These are phyloP conservation scores for Pachysandra terminalis DNA, from an alignment of 164 flowering plant species.

Conservation along the genomic window DNA sequence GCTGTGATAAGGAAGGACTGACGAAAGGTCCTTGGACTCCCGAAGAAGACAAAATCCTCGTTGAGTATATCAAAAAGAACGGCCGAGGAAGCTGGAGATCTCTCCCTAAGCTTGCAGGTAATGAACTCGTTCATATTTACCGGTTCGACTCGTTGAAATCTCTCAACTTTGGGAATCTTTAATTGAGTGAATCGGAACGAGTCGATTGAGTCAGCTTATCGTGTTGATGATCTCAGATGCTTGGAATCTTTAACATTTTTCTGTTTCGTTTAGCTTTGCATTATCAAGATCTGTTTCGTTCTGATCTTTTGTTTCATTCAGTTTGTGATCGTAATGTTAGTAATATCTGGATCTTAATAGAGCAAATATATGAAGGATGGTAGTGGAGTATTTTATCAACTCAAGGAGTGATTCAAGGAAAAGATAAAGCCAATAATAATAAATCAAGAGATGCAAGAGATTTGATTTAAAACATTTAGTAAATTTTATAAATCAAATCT, in stretches of 20 bases:
- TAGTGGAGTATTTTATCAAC: too few relatives aligned
- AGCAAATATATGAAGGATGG: too few relatives aligned
- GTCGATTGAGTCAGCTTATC: not conserved
- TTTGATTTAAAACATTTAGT: too few relatives aligned
- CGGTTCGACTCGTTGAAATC: too few relatives aligned
- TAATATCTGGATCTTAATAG: too few relatives aligned
- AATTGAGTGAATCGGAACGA: not conserved
- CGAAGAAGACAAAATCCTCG: conserved; percentile 68
- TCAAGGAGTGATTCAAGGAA: too few relatives aligned
- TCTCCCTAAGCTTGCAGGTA: conserved; percentile 85
- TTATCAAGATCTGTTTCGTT: not conserved
- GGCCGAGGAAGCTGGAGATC: conserved; percentile 85
- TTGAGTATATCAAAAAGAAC: conserved; percentile 49
- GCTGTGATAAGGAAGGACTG: conserved; percentile 75
- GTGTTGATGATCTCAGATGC: too few relatives aligned
- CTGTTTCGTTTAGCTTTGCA: not conserved
- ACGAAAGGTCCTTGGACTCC: conserved; percentile 86
- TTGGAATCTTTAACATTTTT: not conserved
- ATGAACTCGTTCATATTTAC: not conserved
- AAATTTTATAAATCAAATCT: too few relatives aligned
- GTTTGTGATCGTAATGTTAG: too few relatives aligned
- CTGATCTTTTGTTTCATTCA: not conserved
- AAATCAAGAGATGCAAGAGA: too few relatives aligned
- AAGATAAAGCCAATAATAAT: too few relatives aligned
- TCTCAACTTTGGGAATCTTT: not conserved